Base-by-base conservation (phyloP, 2,329 filamentous ascomycete genomes). In the Conoideocrella luteorostrata region DNA sequence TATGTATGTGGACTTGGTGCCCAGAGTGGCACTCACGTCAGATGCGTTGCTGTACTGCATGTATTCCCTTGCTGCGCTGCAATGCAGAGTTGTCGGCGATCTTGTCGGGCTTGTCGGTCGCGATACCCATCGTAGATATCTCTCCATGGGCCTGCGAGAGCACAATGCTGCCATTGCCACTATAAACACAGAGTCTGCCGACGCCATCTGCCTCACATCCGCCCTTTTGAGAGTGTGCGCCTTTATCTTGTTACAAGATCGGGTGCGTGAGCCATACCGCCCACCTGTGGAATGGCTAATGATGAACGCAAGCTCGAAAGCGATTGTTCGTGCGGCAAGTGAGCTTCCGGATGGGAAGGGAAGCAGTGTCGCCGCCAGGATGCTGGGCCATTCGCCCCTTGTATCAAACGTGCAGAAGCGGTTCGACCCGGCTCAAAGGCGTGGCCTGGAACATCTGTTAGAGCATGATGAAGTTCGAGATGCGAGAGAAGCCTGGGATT, bases 271-370 rank as follows among this genome's bases (percentile, higher is more conserved):
- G 20, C 50, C 50, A 3, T 52, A 52, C 10, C 28, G 26, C 11
- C 50, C 50, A 21, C 50, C 49, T 4, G 39, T 50, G 1, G 50
- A 52, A 20, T 52, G 50, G 50, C 33, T 52, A 12, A 41, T 50
- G 40, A 51, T 48, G 26, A 51, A 48, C 9, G 49, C 47, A 12
- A 51, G 47, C 36, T 46, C 47, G 6, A 34, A 36, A 32, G 47
- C 42, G 7, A 35, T 52, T 11, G 38, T 48, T 10, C 15, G 12
- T 21, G 41, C 46, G 11, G 44, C 50, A 4, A 41, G 34, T 30
- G 30, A 33, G 29, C 37, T 50, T 4, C 36, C 47, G 7, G 15
- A 33, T 11, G 44, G 39, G 15, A 33, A 47, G 29, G 29, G 36
- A 3, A 40, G 43, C 21, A 46, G 47, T 13, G 34, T 45, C 10